Evolutionary conservation across 495 filamentous ascomycete genomes (phyloP), one percentile per base, ranked within the genome.

Genomic region (Neurospora sp.): DNA sequence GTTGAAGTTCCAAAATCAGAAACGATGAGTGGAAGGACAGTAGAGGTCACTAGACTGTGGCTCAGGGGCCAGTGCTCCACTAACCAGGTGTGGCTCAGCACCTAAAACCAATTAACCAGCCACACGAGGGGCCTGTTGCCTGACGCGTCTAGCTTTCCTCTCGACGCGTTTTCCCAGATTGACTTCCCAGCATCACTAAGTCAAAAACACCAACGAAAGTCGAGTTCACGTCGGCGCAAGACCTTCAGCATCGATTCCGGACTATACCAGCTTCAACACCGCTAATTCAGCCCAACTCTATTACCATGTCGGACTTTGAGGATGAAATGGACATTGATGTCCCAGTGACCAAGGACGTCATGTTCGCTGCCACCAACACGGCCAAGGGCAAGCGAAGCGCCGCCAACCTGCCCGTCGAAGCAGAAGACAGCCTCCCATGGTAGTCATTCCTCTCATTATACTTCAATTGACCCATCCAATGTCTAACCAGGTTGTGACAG

Each of bases 361-460:
- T 83, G 34, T 93, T 93, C 78, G 88, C 87, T 69, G 86, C 88
- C n/a, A 86, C 89, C 43, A 84, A 86, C 75, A 90, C 89, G 70
- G 85, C 88, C 39, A 98, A 98, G 79, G 92, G 92, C 74, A 99
- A 98, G 82, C 89, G 94, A 78, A 93, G 91, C 77, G 93, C 91
- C 73, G 94, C 95, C 10, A 97, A 99, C 80, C 85, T 99, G 36
- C 96, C 96, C 1, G 89, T 98, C 38, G 93, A 94, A 83, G 95
- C 95, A 72, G 92, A 95, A 81, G 96, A 99, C 83, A 94, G 90
- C 72, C 83, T 99, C 24, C 96, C 96, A 82, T 99, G 96, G 96
- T 97, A 77, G 76, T 82, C 74, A 78, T 3, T 4, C 31, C n/a
- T 15, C 6, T 75, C 70, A 2, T 34, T n/a, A n/a, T n/a, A n/a